Percentiles rank a stretch among this genome's conserved stretches.
Evolutionary conservation across 208 protist species (phyloP).

Genomic region (Leishmania major): DNA sequence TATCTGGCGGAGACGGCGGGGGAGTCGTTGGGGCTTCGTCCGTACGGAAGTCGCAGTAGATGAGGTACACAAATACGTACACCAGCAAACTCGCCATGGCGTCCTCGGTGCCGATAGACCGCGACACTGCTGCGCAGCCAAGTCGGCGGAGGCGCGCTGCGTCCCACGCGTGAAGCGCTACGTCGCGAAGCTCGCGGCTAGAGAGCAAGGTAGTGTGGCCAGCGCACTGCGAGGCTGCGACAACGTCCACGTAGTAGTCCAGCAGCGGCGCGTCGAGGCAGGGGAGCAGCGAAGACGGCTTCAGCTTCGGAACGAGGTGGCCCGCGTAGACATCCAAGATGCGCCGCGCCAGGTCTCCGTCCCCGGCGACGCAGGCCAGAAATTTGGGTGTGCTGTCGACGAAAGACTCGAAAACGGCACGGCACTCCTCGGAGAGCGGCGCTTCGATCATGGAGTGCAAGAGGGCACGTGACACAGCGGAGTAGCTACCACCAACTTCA

Average conservation of each 20-base stretch:
- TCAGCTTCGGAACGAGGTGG: constrained; percentile 47
- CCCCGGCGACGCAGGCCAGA: constrained; percentile 40
- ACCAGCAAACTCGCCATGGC: constrained; percentile 24
- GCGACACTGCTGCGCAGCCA: constrained; percentile 5
- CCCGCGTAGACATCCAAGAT: constrained; percentile 64
- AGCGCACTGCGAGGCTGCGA: constrained; percentile 14
- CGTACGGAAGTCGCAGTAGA: constrained; percentile 1
- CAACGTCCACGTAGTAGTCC: constrained; percentile 67
- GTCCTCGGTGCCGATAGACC: constrained; percentile 6
- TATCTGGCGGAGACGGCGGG: no score
- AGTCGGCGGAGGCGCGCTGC: constrained; percentile 8
- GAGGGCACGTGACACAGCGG: constrained; percentile 29
- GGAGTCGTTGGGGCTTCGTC: background rate
- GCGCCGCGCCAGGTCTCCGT: constrained; percentile 48
- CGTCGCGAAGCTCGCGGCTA: constrained; percentile 22
- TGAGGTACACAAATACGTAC: constrained; percentile 23
- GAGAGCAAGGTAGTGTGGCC: constrained; percentile 11
- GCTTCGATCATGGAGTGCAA: constrained; percentile 46
- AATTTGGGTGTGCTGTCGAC: constrained; percentile 66
- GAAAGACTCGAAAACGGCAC: constrained; percentile 46
- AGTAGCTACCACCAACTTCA: background rate
- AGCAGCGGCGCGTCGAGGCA: constrained; percentile 51
- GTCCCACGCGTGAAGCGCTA: constrained; percentile 18
- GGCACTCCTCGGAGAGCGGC: constrained; percentile 52
- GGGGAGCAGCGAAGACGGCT: constrained; percentile 47